Evolutionary conservation across 495 filamentous ascomycete species (phyloP), one percentile per base, ranked within the genome.

Genomic region (Lindgomyces ingoldianus): DNA sequence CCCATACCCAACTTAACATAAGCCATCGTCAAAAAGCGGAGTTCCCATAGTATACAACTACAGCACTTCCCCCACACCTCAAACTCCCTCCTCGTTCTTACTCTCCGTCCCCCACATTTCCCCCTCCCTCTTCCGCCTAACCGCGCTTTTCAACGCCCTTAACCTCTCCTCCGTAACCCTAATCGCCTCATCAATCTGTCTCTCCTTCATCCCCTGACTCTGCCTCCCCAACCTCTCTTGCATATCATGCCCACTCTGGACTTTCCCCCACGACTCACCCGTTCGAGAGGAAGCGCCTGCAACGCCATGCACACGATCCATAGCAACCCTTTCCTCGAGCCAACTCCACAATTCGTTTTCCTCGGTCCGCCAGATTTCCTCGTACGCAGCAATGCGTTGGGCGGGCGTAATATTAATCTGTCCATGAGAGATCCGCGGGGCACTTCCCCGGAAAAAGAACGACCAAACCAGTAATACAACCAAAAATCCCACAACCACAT

Each of bases 341-440:
- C 94, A 99, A 52, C 89, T 86, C 95, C 95, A 99, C 9, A 98
- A 78, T 57, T 93, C 91, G 67, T 85, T 90, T 72, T 98, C 94
- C 70, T 98, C 94, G 18, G 84, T 78, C 18, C 85, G 82, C 94
- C 94, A 98, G 68, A 96, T 87, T 76, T 96, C 88, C 64, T 98
- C 93, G 73, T 97, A 98, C 4, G 91, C 93, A 24, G 86, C 87
- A 18, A 90, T 72, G 4, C 91, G 83, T 62, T 93, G 85, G 6
- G 91, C 83, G 0, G 76, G 72, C 4, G 69, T 59, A n/a, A 73
- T 22, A 6, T 12, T 70, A 51, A 48, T 57, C 60, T 33, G 47
- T 29, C 3, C n/a, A n/a, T 41, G 49, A 14, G 57, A 42, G 18
- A 46, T 10, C 11, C 30, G 49, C 33, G 26, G 18, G 53, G 46